Conservation (phyloP, 2,329 filamentous ascomycete species). For the Paecilomyces sp. region DNA sequence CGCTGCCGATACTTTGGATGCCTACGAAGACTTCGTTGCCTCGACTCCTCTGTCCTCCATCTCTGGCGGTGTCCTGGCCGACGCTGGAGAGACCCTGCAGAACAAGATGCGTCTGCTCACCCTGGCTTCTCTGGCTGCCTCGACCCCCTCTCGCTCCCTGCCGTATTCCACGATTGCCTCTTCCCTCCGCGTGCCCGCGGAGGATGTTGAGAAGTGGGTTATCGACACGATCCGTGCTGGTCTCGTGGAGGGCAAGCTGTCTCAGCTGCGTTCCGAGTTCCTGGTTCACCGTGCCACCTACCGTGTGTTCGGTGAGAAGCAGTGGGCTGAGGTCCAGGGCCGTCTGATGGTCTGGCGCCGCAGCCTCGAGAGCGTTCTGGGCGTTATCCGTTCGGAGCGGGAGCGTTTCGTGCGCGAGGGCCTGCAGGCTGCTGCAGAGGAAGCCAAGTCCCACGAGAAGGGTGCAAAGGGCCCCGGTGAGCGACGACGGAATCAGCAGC, state of each 20-base stretch:
- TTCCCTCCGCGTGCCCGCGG: slow-evolving; percentile 71
- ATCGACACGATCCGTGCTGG: slow-evolving; percentile 96
- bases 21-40: slow-evolving; percentile 91
- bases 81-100: slow-evolving; percentile 68
- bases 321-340: slow-evolving; percentile 91
- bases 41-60: slow-evolving; percentile 46
- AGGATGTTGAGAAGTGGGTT: slow-evolving; percentile 96
- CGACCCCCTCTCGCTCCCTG: slow-evolving; percentile 75
- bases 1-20: slow-evolving; percentile 85
- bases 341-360: slow-evolving; percentile 86
- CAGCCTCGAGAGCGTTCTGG: slow-evolving; percentile 70
- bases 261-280: slow-evolving; percentile 87
- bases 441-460: slow-evolving; percentile 18
- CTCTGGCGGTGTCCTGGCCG: slow-evolving; percentile 77
- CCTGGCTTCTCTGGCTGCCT: slow-evolving; percentile 79
- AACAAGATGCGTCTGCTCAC: slow-evolving; percentile 96
- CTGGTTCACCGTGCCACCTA: slow-evolving; percentile 94
- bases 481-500: slow-evolving; percentile 25
- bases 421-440: slow-evolving; percentile 56
- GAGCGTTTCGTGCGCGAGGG: slow-evolving; percentile 65
- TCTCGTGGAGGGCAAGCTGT: slow-evolving; percentile 92
- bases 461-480: slow-evolving; percentile 20
- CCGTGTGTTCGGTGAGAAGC: slow-evolving; percentile 94
- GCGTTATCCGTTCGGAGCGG: slow-evolving; percentile 73
- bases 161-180: slow-evolving; percentile 79